Percentiles rank a stretch among this genome's conserved stretches.
These are phyloP conservation scores for Cyclocybe cylindracea DNA, from an alignment of 768 basidiomycete species.

Conservation along the genomic window DNA sequence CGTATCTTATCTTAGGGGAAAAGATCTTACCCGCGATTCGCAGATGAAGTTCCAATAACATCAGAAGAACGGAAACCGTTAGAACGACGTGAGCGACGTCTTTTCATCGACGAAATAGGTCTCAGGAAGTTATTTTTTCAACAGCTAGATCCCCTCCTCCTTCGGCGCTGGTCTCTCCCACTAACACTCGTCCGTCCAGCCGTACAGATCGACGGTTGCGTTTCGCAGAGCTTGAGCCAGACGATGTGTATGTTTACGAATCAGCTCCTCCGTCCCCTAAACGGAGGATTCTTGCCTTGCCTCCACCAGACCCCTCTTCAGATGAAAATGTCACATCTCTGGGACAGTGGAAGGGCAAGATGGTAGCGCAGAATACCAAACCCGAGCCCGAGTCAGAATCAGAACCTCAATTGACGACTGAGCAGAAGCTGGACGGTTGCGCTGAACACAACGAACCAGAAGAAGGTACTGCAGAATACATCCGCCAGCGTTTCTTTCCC, in stretches of 20 bases:
- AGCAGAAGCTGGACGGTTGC: not conserved
- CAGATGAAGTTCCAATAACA: constrained; percentile 20
- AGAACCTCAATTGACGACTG: not conserved
- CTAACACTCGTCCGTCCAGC: constrained; percentile 61
- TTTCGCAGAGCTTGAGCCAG: constrained; percentile 72
- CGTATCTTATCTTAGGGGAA: too few relatives aligned
- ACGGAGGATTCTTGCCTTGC: constrained; percentile 60
- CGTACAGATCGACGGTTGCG: constrained; percentile 61
- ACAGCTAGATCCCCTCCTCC: constrained; percentile 33
- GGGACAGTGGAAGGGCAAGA: constrained; percentile 36
- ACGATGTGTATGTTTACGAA: constrained; percentile 83
- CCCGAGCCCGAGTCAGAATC: constrained; percentile 1
- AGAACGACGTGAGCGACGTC: constrained; percentile 17
- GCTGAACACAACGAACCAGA: constrained; percentile 35
- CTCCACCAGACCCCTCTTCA: constrained; percentile 41
- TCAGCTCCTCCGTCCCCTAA: constrained; percentile 78
- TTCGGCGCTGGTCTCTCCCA: constrained; percentile 46
- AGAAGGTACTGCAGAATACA: constrained; percentile 81
- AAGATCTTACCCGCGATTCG: too few relatives aligned
- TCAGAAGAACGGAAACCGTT: constrained; percentile 17
- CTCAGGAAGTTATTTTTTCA: not conserved
- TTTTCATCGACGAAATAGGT: not conserved
- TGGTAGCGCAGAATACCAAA: constrained; percentile 13
- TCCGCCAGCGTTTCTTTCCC: constrained; percentile 84
- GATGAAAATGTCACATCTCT: constrained; percentile 40